Conservation (phyloP, 257 asterid genomes). For the Salvia miltiorrhiza region DNA sequence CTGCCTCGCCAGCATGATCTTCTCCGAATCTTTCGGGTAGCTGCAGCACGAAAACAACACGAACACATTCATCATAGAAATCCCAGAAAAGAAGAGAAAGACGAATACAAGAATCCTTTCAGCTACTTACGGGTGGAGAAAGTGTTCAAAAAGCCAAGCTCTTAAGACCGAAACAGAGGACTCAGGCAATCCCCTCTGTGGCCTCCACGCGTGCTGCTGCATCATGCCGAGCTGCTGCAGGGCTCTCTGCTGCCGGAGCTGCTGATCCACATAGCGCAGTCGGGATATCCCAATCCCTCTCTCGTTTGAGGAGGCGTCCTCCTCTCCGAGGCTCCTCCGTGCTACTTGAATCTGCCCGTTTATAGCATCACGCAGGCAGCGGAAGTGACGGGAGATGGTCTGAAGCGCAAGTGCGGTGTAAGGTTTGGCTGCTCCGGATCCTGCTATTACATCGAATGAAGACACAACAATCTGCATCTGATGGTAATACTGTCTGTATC, state of each 20-base stretch:
- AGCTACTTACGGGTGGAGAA: constrained; percentile 74
- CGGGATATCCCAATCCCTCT: constrained; percentile 71
- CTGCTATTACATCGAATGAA: constrained; percentile 70
- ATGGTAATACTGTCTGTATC: constrained; percentile 80
- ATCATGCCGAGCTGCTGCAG: constrained; percentile 86
- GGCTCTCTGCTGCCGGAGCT: constrained; percentile 71
- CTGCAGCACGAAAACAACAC: constrained; percentile 35
- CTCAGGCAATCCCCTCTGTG: constrained; percentile 90
- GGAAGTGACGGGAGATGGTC: constrained; percentile 87
- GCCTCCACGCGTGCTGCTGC: constrained; percentile 93
- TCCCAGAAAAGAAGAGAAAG: background rate
- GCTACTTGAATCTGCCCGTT: constrained; percentile 56
- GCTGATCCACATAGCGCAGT: constrained; percentile 69
- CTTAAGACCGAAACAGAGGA: constrained; percentile 69
- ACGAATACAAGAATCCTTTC: background rate
- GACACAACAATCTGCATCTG: constrained; percentile 84
- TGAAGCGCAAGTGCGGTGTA: constrained; percentile 82
- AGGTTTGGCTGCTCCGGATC: constrained; percentile 70
- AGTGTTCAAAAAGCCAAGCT: constrained; percentile 97
- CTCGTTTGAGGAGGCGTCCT: constrained; percentile 45
- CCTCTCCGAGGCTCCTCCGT: constrained; percentile 71
- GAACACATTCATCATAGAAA: background rate
- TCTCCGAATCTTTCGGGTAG: constrained; percentile 87
- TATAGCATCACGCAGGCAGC: constrained; percentile 75
- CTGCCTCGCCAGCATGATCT: constrained; percentile 86